Conservation (phyloP, 257 asterid species). For the Ophiorrhiza pumila region DNA sequence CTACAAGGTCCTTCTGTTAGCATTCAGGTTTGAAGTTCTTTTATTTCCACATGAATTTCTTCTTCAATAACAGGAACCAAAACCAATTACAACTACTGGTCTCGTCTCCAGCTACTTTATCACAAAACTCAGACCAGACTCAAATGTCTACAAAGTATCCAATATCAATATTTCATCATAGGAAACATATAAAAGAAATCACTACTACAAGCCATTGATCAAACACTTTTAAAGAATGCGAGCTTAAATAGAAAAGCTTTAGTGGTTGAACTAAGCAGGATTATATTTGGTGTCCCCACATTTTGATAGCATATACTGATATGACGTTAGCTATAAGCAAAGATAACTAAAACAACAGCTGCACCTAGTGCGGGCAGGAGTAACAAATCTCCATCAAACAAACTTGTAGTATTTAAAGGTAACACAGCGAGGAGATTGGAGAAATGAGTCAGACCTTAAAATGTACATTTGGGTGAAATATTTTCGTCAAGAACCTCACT, state of each 20-base stretch:
- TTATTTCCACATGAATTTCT: neutral
- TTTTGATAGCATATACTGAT: neutral
- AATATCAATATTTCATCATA: neutral
- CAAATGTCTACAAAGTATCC: neutral
- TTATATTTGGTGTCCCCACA: neutral
- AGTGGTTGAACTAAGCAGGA: neutral
- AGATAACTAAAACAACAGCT: neutral
- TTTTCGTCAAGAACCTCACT: constrained; percentile 96
- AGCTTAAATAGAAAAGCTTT: neutral
- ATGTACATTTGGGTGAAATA: constrained; percentile 97
- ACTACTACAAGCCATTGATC: neutral
- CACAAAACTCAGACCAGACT: neutral
- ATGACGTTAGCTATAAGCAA: neutral
- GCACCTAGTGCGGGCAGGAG: neutral
- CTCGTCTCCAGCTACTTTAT: neutral
- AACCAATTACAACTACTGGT: neutral
- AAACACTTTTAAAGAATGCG: neutral
- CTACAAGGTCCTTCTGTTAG: neutral
- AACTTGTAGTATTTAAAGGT: neutral
- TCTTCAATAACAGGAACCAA: neutral
- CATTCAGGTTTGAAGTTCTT: neutral
- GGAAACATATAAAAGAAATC: neutral
- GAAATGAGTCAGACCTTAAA: constrained; percentile 60
- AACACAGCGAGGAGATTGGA: neutral
- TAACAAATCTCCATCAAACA: neutral